Percentiles rank a stretch among this genome's conserved stretches.
Conservation (phyloP, 2,329 filamentous ascomycete species). For the Cadophora sp. region DNA sequence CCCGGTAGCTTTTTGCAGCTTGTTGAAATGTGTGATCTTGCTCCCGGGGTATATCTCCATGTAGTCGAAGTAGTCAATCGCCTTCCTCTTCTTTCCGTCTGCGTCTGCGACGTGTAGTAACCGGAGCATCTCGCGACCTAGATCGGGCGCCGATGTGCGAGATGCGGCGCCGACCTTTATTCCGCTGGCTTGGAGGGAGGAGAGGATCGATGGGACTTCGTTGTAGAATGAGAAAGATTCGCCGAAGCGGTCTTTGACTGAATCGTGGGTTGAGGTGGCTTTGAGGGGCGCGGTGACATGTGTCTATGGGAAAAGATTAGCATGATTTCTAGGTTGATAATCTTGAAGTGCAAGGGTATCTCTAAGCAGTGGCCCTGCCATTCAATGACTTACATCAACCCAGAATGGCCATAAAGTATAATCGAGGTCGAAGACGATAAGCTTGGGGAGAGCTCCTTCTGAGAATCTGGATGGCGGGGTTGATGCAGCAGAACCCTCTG, state of each 20-base stretch:
- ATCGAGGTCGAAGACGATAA: slow-evolving; percentile 94
- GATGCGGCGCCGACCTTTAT: slow-evolving; percentile 75
- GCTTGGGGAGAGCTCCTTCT: slow-evolving; percentile 51
- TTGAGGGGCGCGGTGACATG: slow-evolving; percentile 80
- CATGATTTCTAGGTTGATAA: neutral
- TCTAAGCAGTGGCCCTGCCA: neutral
- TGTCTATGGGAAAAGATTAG: slow-evolving; percentile 52
- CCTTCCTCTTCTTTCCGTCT: slow-evolving; percentile 47
- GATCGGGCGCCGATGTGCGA: slow-evolving; percentile 78
- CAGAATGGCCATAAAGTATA: slow-evolving; percentile 99
- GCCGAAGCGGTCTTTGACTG: slow-evolving; percentile 61
- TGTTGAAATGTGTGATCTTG: slow-evolving; percentile 86
- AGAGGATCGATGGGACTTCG: slow-evolving; percentile 72
- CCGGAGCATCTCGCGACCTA: slow-evolving; percentile 82
- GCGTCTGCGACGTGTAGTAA: slow-evolving; percentile 64
- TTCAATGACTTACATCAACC: slow-evolving; percentile 65
- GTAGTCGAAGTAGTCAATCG: slow-evolving; percentile 66
- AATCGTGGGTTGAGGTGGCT: slow-evolving; percentile 51
- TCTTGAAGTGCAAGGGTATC: neutral
- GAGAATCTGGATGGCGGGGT: slow-evolving; percentile 39
- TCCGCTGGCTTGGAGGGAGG: slow-evolving; percentile 54
- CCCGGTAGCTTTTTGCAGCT: slow-evolving; percentile 73
- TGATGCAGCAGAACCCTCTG: slow-evolving; percentile 25
- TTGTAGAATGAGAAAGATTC: slow-evolving; percentile 75
- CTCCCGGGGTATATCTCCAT: slow-evolving; percentile 75